These are phyloP conservation scores for Leccinum aurantiacum DNA, from an alignment of 768 basidiomycete genomes.

Conservation along the genomic window DNA sequence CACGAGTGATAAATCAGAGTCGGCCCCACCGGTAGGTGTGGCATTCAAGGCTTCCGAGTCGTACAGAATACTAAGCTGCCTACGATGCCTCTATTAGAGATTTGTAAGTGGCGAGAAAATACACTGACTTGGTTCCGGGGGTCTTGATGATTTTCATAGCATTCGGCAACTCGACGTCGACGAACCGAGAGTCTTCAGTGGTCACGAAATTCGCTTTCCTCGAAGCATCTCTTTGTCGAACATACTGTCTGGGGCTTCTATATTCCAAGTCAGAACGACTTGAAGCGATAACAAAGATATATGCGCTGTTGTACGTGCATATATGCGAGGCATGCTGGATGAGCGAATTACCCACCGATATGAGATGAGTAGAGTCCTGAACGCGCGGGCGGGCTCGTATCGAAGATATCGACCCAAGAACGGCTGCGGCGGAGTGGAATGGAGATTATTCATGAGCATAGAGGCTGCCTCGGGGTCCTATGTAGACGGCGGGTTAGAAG, in stretches of 20 bases:
- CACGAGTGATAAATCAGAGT: constrained; percentile 44
- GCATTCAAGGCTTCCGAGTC: constrained; percentile 51
- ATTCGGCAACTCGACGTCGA: constrained; percentile 50
- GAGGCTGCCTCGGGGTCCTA: constrained; percentile 61
- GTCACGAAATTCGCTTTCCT: constrained; percentile 16
- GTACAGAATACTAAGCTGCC: constrained; percentile 48
- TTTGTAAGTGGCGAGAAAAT: background rate
- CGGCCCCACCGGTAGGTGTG: constrained; percentile 10
- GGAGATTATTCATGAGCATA: constrained; percentile 58
- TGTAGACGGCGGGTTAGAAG: background rate
- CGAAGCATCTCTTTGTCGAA: constrained; percentile 16
- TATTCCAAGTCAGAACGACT: constrained; percentile 10
- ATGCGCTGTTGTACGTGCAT: constrained; percentile 21
- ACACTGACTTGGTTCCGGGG: constrained; percentile 50
- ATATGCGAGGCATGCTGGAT: constrained; percentile 5
- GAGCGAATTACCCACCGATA: constrained; percentile 51
- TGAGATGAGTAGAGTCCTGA: constrained; percentile 71
- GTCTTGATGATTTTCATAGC: constrained; percentile 63
- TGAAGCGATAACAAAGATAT: constrained; percentile 14
- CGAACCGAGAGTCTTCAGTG: constrained; percentile 26
- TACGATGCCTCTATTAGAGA: constrained; percentile 14
- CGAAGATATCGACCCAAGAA: constrained; percentile 75
- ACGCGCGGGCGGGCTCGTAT: constrained; percentile 76
- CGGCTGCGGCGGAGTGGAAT: constrained; percentile 52
- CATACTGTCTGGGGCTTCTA: constrained; percentile 25